Evolutionary conservation across 2,329 filamentous ascomycete genomes (phyloP).

Genomic region (Aspergillus pseudoglaucus): DNA sequence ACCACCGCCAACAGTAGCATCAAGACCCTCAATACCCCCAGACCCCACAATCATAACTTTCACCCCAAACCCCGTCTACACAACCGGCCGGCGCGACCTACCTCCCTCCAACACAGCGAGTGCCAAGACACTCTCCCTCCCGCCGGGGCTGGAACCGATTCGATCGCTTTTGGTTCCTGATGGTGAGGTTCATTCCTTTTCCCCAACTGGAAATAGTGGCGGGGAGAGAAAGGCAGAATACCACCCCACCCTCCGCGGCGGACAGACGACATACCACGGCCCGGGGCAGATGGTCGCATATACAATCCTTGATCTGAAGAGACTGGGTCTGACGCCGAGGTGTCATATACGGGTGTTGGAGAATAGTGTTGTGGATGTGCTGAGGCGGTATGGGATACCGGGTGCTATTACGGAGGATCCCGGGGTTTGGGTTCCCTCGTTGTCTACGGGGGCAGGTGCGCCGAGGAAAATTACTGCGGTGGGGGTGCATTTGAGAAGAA

Average conservation of each 20-base stretch:
- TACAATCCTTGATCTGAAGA: slow-evolving; percentile 75
- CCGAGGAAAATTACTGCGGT: slow-evolving; percentile 74
- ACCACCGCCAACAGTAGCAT: slow-evolving; percentile 13
- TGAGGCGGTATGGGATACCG: slow-evolving; percentile 54
- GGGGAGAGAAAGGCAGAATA: slow-evolving; percentile 51
- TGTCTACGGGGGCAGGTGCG: neutral
- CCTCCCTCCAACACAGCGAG: slow-evolving; percentile 29
- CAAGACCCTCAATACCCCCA: slow-evolving; percentile 39
- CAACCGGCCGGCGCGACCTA: slow-evolving; percentile 75
- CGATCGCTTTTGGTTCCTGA: slow-evolving; percentile 19
- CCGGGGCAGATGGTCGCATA: slow-evolving; percentile 92
- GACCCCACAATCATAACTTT: slow-evolving; percentile 73
- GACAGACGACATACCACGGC: slow-evolving; percentile 90
- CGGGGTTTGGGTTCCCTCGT: slow-evolving; percentile 65
- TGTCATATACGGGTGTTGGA: slow-evolving; percentile 76
- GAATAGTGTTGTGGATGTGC: slow-evolving; percentile 62
- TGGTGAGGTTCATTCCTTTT: slow-evolving; percentile 6
- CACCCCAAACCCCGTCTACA: slow-evolving; percentile 76
- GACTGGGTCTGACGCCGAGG: slow-evolving; percentile 61
- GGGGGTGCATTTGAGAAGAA: slow-evolving; percentile 81
- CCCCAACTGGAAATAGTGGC: slow-evolving; percentile 6
- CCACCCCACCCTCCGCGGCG: slow-evolving; percentile 69
- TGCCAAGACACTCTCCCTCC: slow-evolving; percentile 34
- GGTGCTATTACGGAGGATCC: slow-evolving; percentile 66
- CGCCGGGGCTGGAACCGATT: slow-evolving; percentile 31